Percentiles rank a stretch among this genome's conserved stretches.
phyloP scores from a whole-genome alignment of 768 basidiomycete species.

The Termitomyces sp. region DNA sequence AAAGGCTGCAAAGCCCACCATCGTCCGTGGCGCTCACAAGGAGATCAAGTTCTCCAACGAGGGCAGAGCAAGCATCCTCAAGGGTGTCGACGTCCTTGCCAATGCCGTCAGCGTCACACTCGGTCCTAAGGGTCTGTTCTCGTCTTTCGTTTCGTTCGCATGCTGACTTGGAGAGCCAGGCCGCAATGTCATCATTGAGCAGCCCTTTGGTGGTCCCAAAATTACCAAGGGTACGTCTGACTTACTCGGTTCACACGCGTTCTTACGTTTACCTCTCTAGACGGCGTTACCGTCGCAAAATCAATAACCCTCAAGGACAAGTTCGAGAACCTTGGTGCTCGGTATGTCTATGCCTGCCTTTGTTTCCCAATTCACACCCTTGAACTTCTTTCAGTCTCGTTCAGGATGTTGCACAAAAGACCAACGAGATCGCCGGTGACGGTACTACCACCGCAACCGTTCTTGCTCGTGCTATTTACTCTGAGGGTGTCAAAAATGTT shows the following conservation, averaged over 20 bases:
- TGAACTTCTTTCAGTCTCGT: conserved; percentile 56
- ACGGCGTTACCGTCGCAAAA: conserved; percentile 98
- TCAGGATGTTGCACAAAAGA: conserved; percentile 95
- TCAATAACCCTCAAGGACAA: conserved; percentile 93
- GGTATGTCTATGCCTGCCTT: conserved; percentile 49
- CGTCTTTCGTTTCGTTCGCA: neutral
- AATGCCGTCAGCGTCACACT: conserved; percentile 96
- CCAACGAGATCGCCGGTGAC: conserved; percentile 96
- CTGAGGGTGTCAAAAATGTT: conserved; percentile 98
- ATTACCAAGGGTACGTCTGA: conserved; percentile 83
- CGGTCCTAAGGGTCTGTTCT: conserved; percentile 81
- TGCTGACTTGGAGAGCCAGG: conserved; percentile 39
- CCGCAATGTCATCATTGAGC: conserved; percentile 98
- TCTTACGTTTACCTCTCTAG: conserved; percentile 32
- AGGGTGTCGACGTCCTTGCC: conserved; percentile 94
- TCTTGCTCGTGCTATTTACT: conserved; percentile 94
- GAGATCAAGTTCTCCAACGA: conserved; percentile 97
- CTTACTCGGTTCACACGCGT: neutral
- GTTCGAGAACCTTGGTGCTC: conserved; percentile 97
- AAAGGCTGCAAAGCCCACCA: conserved; percentile 49
- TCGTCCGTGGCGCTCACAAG: conserved; percentile 81
- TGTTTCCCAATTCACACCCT: neutral
- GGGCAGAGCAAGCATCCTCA: conserved; percentile 88
- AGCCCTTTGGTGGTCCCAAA: conserved; percentile 85
- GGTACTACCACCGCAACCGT: conserved; percentile 98